Conservation (phyloP, 148 eudicot species). For the Silene conica region DNA sequence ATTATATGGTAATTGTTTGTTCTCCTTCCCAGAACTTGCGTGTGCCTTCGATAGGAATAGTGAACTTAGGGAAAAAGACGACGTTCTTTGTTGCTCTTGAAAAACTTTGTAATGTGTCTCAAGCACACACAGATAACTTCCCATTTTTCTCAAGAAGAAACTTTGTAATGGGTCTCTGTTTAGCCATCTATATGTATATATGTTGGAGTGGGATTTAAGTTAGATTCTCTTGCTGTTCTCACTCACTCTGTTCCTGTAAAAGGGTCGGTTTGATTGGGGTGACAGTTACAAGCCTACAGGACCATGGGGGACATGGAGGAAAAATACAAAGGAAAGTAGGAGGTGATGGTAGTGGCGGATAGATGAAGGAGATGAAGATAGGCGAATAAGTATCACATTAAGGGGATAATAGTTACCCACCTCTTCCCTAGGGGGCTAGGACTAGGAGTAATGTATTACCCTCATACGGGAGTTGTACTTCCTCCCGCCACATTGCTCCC, state of each 20-base stretch:
- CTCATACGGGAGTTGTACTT: background rate
- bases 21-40: conserved; percentile 8
- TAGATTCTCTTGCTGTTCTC: background rate
- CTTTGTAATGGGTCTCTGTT: background rate
- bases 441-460: background rate
- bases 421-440: background rate
- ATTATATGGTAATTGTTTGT: conserved; percentile 64
- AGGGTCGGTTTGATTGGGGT: background rate
- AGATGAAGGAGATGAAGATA: background rate
- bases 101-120: background rate
- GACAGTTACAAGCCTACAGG: background rate
- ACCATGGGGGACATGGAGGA: background rate
- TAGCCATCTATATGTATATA: background rate
- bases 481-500: background rate
- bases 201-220: background rate
- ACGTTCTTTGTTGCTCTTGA: background rate
- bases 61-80: background rate
- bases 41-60: background rate
- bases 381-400: background rate
- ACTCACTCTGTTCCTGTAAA: background rate
- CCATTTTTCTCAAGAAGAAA: background rate
- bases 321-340: background rate
- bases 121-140: background rate
- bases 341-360: background rate
- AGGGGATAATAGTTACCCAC: background rate